A percentile compares a stretch with the other conserved stretches of the same genome.
Conservation (phyloP, 2,329 filamentous ascomycete genomes). For the Rhinocladiella similis region DNA sequence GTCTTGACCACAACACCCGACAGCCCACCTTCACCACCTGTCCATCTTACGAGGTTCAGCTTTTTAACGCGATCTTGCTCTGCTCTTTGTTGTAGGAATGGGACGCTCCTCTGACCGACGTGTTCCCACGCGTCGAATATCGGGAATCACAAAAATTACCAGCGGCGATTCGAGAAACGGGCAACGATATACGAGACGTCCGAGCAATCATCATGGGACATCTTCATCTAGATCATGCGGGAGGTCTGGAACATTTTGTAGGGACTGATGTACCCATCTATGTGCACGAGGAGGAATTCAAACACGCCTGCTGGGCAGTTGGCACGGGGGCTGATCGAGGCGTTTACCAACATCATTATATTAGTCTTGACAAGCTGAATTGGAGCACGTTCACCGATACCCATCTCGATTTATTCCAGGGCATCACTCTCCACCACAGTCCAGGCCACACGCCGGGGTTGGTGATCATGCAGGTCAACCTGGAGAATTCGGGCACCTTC, state of each 20-base stretch:
- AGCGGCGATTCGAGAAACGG: conserved; percentile 37
- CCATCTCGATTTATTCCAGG: conserved; percentile 41
- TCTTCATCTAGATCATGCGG: conserved; percentile 51
- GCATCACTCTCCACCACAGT: conserved; percentile 39
- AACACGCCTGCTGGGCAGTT: conserved; percentile 47
- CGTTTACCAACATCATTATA: conserved; percentile 41
- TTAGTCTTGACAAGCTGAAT: conserved; percentile 39
- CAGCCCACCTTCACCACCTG: background rate
- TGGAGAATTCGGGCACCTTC: conserved; percentile 38
- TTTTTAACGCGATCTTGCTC: conserved; percentile 27
- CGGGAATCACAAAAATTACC: conserved; percentile 36
- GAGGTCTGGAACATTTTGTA: conserved; percentile 48
- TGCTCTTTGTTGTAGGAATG: conserved; percentile 34
- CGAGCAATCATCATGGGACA: conserved; percentile 50
- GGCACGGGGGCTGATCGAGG: conserved; percentile 44
- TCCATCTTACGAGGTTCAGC: conserved; percentile 2
- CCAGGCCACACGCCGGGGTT: conserved; percentile 41
- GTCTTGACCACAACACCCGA: conserved; percentile 25
- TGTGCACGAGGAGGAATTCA: conserved; percentile 50
- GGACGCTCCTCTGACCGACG: conserved; percentile 38
- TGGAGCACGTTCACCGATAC: conserved; percentile 46
- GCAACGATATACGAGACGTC: conserved; percentile 48
- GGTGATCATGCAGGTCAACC: conserved; percentile 39
- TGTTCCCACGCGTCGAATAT: conserved; percentile 42
- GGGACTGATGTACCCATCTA: conserved; percentile 47